Evolutionary conservation across 768 basidiomycete species (phyloP), one percentile per base, ranked within the genome.

Genomic region (Termitomyces sp.): DNA sequence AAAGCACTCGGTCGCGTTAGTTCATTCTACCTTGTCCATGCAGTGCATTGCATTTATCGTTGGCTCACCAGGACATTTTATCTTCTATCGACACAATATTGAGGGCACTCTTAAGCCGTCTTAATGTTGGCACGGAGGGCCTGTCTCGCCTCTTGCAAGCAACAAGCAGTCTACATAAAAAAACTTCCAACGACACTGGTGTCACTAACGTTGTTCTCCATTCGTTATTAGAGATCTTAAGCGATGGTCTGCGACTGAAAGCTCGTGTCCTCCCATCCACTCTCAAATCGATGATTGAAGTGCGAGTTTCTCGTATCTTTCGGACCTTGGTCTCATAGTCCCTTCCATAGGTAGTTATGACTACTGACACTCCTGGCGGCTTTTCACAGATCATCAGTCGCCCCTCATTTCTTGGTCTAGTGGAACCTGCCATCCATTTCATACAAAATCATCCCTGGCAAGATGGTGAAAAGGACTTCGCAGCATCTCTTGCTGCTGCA

Each of bases 61-160:
- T 48, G 9, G 20, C 2, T 34, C 42, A 20, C 16, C 51, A 88
- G 88, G 86, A 87, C 39, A 66, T 92, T 48, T 65, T 90, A 12
- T 62, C 72, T 2, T 81, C 79, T 62, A 64, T 79, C n/a, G 87
- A 89, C 59, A 82, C 78, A 4, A 72, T 84, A n/a, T 70, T 91
- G 22, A 77, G 87, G 47, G 75, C 78, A 2, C 69, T 76, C 15
- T 64, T 88, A 51, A 74, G 74, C 37, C 78, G 86, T 54, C 77
- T 83, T 13, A 64, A 69, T 44, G 75, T 87, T n/a, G 71, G 72
- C 9, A 66, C 71, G 4, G 60, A 66, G 26, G 75, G 73, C 51
- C 66, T 89, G 24, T 72, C 71, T 8, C 75, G 73, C 5, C 69
- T 88, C 0, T 69, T 88, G 26, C 64, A 78, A 34, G 80, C 80